A percentile compares a stretch with the other conserved stretches of the same genome.
Evolutionary conservation across 2,329 filamentous ascomycete species (phyloP).

Genomic region (Xylariales sp.): DNA sequence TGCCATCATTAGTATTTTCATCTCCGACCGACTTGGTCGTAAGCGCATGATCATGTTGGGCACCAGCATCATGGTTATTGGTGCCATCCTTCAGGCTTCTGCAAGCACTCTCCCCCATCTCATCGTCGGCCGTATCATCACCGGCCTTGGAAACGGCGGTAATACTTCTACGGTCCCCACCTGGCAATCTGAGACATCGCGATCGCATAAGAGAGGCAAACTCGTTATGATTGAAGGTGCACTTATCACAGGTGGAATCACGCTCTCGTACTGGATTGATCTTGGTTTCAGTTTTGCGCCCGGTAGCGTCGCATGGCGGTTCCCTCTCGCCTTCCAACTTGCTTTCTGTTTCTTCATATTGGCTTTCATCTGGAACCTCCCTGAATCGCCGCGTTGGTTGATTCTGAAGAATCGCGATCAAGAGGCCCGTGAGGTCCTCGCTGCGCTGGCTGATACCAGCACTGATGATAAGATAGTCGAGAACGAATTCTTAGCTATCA

Average conservation of each 20-base stretch:
- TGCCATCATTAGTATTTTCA: conserved; percentile 58
- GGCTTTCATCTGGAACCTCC: conserved; percentile 62
- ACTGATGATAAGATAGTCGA: conserved; percentile 65
- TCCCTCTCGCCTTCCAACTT: conserved; percentile 69
- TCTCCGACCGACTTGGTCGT: conserved; percentile 68
- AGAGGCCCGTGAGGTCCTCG: conserved; percentile 58
- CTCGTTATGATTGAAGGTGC: conserved; percentile 71
- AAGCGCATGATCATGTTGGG: conserved; percentile 68
- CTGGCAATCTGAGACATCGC: conserved; percentile 71
- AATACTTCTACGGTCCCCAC: conserved; percentile 64
- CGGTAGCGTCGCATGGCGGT: conserved; percentile 66
- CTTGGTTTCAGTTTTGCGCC: conserved; percentile 66
- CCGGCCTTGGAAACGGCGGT: conserved; percentile 57
- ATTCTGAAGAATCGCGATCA: conserved; percentile 57
- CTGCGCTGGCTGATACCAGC: conserved; percentile 54
- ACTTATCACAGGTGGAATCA: conserved; percentile 67
- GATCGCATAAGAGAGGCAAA: conserved; percentile 68
- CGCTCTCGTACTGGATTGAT: conserved; percentile 70
- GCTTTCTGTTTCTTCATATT: conserved; percentile 70
- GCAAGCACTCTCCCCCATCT: conserved; percentile 62
- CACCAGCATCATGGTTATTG: conserved; percentile 67
- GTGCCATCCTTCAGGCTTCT: conserved; percentile 58
- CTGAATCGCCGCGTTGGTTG: conserved; percentile 63
- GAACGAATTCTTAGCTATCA: conserved; percentile 63
- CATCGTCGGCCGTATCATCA: conserved; percentile 65